These are phyloP conservation scores for Aspergillus homomorphus DNA, from an alignment of 495 filamentous ascomycete species.

Conservation along the genomic window DNA sequence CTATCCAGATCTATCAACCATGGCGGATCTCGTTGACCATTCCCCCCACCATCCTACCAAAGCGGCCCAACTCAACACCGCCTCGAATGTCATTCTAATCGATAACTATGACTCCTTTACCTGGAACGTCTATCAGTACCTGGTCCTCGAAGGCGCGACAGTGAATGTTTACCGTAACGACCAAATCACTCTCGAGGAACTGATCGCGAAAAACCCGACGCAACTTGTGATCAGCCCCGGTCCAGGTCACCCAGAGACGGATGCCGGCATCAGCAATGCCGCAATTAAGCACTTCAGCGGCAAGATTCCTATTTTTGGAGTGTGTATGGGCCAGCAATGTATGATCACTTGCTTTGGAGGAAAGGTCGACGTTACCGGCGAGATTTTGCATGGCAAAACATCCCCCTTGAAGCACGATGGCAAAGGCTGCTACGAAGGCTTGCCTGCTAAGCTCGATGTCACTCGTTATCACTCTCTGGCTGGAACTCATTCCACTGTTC, in stretches of 20 bases:
- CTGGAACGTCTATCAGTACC: slow-evolving; percentile 98
- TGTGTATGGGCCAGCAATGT: slow-evolving; percentile 99
- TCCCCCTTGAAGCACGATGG: slow-evolving; percentile 82
- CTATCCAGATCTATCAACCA: slow-evolving; percentile 8
- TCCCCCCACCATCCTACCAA: slow-evolving; percentile 78
- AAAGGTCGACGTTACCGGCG: slow-evolving; percentile 85
- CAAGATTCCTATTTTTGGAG: slow-evolving; percentile 93
- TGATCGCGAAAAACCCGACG: slow-evolving; percentile 79
- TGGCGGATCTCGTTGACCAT: slow-evolving; percentile 72
- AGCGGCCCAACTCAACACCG: slow-evolving; percentile 63
- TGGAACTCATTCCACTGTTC: slow-evolving; percentile 85
- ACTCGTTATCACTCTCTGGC: slow-evolving; percentile 97
- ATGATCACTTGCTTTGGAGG: slow-evolving; percentile 92
- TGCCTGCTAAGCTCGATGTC: slow-evolving; percentile 75
- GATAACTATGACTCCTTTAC: slow-evolving; percentile 99
- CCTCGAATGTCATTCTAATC: slow-evolving; percentile 89
- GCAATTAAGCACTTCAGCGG: slow-evolving; percentile 91
- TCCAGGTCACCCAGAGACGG: slow-evolving; percentile 83
- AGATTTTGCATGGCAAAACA: slow-evolving; percentile 97
- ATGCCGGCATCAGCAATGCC: slow-evolving; percentile 88
- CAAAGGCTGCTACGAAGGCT: slow-evolving; percentile 78
- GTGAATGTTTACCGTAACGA: slow-evolving; percentile 92
- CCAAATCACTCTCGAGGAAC: slow-evolving; percentile 77
- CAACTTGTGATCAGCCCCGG: slow-evolving; percentile 94
- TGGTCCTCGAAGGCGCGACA: slow-evolving; percentile 86